Evolutionary conservation across 2,329 filamentous ascomycete genomes (phyloP).

Genomic region (Fusarium armeniacum): DNA sequence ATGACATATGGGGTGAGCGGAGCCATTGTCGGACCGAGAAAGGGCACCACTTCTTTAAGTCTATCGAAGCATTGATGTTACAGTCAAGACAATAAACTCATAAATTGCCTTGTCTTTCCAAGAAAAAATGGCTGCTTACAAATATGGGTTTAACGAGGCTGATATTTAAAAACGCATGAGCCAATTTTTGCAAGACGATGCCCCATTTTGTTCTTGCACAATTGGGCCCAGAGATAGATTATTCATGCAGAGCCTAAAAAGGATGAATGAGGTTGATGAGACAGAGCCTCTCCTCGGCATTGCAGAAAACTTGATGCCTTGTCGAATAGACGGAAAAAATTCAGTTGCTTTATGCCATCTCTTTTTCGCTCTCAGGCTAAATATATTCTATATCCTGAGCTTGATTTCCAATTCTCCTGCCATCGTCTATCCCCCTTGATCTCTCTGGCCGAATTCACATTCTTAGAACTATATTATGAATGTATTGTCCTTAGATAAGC

Average conservation of each 20-base stretch:
- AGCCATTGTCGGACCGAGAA: conserved; percentile 30
- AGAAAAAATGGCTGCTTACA: conserved; percentile 1
- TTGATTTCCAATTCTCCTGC: background rate
- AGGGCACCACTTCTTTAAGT: background rate
- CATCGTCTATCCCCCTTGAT: background rate
- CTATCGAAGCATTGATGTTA: conserved; percentile 5
- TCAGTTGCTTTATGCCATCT: background rate
- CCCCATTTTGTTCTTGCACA: background rate
- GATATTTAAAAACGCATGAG: background rate
- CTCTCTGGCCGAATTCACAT: background rate
- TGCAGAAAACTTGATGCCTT: background rate
- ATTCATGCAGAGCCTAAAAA: background rate
- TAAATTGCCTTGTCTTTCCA: conserved; percentile 12
- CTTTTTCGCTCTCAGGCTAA: background rate
- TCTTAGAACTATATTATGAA: background rate
- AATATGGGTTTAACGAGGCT: background rate
- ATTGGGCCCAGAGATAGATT: background rate
- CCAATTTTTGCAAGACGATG: background rate
- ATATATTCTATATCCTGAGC: background rate
- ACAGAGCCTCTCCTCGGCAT: background rate
- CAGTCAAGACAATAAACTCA: conserved; percentile 10
- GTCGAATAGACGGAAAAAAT: background rate
- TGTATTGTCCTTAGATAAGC: background rate
- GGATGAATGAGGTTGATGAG: background rate
- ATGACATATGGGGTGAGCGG: conserved; percentile 19